Conservation (phyloP, 306 rosid genomes). For the Echinosophora koreensis region DNA sequence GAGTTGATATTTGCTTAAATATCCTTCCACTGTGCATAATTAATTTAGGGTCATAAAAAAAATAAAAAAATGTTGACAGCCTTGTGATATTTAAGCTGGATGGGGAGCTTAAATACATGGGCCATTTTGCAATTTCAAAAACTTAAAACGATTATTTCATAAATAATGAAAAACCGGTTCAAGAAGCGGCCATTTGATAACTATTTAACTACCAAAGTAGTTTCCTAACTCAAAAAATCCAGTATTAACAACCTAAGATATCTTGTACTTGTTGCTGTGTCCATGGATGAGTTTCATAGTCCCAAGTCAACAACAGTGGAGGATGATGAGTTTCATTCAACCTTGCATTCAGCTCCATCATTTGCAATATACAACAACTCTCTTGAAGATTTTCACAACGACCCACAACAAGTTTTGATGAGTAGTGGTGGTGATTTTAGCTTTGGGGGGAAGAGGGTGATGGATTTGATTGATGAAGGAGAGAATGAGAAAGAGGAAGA, state of each 20-base stretch:
- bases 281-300: conserved; percentile 45
- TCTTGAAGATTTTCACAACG: conserved; percentile 41
- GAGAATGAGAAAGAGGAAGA: conserved; percentile 56
- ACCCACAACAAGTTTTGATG: conserved; percentile 53
- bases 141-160: too few species aligned
- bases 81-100: too few species aligned
- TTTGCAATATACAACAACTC: conserved; percentile 59
- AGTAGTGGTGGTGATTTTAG: conserved; percentile 60
- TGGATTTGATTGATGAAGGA: conserved; percentile 70
- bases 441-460: conserved; percentile 47
- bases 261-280: conserved; percentile 19
- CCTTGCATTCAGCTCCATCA: conserved; percentile 70
- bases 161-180: too few species aligned
- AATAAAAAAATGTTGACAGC: too few species aligned
- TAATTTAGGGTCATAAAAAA: too few species aligned
- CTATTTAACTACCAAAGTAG: too few species aligned
- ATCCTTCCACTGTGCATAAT: too few species aligned
- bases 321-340: conserved; percentile 38
- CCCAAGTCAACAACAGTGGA: conserved; percentile 19
- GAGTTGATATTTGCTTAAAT: too few species aligned
- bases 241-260: conserved; percentile 4
- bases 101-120: too few species aligned
- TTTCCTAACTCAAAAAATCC: too few species aligned
- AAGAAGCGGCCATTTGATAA: background rate
- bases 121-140: too few species aligned